These are phyloP conservation scores for Tarenaya hassleriana DNA, from an alignment of 345 rosid genomes.

Conservation along the genomic window DNA sequence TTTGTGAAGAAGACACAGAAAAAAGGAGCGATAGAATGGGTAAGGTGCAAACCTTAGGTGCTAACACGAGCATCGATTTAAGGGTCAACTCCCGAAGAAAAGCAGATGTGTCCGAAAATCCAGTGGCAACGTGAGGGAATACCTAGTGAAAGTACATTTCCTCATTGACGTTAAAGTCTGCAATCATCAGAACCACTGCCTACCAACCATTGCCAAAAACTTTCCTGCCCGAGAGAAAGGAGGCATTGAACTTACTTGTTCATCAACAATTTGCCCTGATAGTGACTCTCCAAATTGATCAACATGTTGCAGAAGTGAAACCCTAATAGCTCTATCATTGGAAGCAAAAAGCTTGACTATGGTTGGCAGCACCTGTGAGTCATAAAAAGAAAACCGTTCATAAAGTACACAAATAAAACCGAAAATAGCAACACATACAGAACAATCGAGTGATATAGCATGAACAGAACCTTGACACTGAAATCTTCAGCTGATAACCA, in stretches of 20 bases:
- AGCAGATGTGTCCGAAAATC: constrained; percentile 88
- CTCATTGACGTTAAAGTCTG: constrained; percentile 7
- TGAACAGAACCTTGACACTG: constrained; percentile 56
- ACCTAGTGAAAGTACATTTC: constrained; percentile 43
- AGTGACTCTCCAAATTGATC: constrained; percentile 94
- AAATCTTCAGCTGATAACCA: constrained; percentile 93
- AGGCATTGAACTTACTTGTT: constrained; percentile 53
- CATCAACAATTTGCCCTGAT: constrained; percentile 82
- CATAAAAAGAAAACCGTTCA: constrained; percentile 22
- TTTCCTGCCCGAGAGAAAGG: constrained; percentile 8
- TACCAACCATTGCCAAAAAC: not conserved
- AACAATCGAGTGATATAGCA: constrained; percentile 4
- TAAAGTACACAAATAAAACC: constrained; percentile 16
- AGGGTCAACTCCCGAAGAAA: constrained; percentile 96
- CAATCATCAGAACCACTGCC: not conserved
- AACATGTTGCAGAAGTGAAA: constrained; percentile 89
- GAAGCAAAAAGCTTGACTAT: constrained; percentile 85
- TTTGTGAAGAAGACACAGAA: not conserved
- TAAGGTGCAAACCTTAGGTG: constrained; percentile 65
- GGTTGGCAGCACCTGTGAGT: constrained; percentile 69
- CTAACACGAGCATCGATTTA: constrained; percentile 91
- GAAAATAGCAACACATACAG: not conserved
- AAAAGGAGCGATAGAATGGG: not conserved
- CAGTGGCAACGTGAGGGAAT: constrained; percentile 87
- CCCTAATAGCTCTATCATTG: constrained; percentile 93